Evolutionary conservation across 1,284 basidiomycete species (phyloP).

Genomic region (Sanghuangporus sanghuang): DNA sequence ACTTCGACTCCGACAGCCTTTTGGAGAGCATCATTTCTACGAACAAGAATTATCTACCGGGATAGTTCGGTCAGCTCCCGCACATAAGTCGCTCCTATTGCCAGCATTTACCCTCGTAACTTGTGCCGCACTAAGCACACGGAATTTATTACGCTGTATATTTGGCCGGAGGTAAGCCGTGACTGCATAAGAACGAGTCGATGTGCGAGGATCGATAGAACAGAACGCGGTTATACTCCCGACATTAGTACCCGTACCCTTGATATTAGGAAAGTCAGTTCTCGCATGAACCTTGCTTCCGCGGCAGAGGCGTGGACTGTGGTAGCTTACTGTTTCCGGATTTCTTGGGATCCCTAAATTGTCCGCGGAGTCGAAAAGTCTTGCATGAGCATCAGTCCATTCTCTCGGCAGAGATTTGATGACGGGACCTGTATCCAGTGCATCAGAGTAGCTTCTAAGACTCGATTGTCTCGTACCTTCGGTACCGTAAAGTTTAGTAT

Average conservation of each 20-base stretch:
- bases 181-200: slow-evolving; percentile 7
- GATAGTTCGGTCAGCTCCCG: background rate
- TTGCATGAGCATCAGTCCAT: background rate
- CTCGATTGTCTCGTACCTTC: background rate
- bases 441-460: background rate
- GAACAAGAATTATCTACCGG: background rate
- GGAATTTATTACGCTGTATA: slow-evolving; percentile 1
- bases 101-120: slow-evolving; percentile 6
- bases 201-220: slow-evolving; percentile 2
- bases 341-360: slow-evolving; percentile 4
- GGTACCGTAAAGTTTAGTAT: background rate
- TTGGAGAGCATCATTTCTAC: background rate
- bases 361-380: background rate
- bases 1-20: slow-evolving; percentile 28
- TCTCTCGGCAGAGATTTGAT: background rate
- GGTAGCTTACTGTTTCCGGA: slow-evolving; percentile 1
- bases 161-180: slow-evolving; percentile 6
- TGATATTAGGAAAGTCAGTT: background rate
- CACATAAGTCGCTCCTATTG: background rate
- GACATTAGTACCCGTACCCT: slow-evolving; percentile 3
- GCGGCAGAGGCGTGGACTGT: background rate
- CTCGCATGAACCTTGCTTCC: background rate
- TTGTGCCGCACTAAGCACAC: slow-evolving; percentile 6
- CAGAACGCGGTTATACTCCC: background rate
- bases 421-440: background rate